Evolutionary conservation across 257 asterid genomes (phyloP).

Genomic region (Haberlea rhodopensis): DNA sequence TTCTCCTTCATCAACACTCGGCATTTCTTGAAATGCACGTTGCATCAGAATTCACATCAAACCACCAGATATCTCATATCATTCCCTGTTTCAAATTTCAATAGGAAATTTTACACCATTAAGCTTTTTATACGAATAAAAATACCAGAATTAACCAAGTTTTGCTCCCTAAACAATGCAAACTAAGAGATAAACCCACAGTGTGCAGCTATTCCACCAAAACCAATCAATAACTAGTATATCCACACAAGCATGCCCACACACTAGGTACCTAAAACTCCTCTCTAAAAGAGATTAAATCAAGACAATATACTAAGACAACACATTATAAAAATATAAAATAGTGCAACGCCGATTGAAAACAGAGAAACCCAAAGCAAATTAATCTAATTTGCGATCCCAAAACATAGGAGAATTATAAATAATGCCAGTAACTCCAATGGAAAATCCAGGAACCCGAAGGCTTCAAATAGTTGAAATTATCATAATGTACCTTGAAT

Average conservation of each 20-base stretch:
- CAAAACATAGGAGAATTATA: slow-evolving; percentile 22
- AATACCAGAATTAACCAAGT: slow-evolving; percentile 42
- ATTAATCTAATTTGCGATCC: slow-evolving; percentile 21
- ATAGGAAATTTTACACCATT: neutral
- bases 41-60: slow-evolving; percentile 37
- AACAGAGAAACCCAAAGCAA: slow-evolving; percentile 26
- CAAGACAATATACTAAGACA: slow-evolving; percentile 22
- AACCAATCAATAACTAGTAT: neutral
- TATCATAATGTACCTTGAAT: slow-evolving; percentile 42
- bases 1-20: slow-evolving; percentile 39
- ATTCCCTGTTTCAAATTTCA: slow-evolving; percentile 20
- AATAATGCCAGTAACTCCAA: slow-evolving; percentile 24
- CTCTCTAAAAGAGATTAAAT: slow-evolving; percentile 26
- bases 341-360: slow-evolving; percentile 24
- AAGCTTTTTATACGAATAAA: slow-evolving; percentile 23
- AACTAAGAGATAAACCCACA: slow-evolving; percentile 28
- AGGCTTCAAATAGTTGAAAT: slow-evolving; percentile 12
- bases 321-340: slow-evolving; percentile 21
- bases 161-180: slow-evolving; percentile 31
- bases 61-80: slow-evolving; percentile 21
- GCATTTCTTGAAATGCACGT: slow-evolving; percentile 40
- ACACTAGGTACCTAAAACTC: slow-evolving; percentile 38
- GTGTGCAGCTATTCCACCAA: slow-evolving; percentile 19
- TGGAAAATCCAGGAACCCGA: slow-evolving; percentile 26
- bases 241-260: slow-evolving; percentile 24